A percentile compares a stretch with the other conserved stretches of the same genome.
Conservation (phyloP, 2,329 filamentous ascomycete genomes). For the Pseudogymnoascus destructans region DNA sequence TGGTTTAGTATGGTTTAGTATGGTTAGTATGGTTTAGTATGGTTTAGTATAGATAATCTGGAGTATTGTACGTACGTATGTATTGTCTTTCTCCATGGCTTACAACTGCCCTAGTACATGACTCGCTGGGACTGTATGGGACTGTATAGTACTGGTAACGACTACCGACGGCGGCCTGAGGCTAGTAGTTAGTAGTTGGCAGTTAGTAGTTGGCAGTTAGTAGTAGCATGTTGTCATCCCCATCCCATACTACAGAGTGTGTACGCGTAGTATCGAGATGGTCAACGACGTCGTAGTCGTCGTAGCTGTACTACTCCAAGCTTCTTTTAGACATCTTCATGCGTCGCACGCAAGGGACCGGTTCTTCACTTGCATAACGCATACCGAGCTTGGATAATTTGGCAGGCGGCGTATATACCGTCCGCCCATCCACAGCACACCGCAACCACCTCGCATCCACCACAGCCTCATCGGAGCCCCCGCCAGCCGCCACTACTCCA, state of each 20-base stretch:
- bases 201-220: neutral
- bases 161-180: neutral
- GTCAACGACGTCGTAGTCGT: neutral
- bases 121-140: neutral
- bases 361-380: neutral
- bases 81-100: neutral
- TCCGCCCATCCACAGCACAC: neutral
- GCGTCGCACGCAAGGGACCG: neutral
- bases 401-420: too few species aligned
- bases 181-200: neutral
- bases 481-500: neutral
- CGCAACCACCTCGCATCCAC: neutral
- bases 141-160: neutral
- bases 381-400: neutral
- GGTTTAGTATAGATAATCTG: neutral
- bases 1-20: neutral
- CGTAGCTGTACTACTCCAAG: neutral
- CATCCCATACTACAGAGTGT: too few species aligned
- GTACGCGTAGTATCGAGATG: too few species aligned
- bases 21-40: neutral
- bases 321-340: neutral
- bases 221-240: neutral
- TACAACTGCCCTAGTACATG: neutral
- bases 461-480: neutral
- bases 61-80: neutral